Conservation (phyloP, 108 stramenopile species). For the Stephanodiscus triporus region DNA sequence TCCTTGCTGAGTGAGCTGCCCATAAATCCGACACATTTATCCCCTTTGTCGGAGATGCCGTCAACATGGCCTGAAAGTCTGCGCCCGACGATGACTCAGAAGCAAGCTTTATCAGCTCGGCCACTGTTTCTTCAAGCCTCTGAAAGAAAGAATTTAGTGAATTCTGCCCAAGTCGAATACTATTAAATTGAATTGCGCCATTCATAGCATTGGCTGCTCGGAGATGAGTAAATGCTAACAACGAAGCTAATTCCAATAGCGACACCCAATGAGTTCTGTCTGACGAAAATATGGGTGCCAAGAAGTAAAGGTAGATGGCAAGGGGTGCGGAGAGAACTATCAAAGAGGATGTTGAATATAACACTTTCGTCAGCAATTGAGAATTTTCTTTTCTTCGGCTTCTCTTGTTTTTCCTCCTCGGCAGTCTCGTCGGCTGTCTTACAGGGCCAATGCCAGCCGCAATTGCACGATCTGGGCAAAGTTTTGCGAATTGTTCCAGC, state of each 20-base stretch:
- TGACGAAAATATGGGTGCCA: conserved; percentile 3
- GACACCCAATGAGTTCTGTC: conserved; percentile 54
- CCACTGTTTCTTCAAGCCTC: conserved; percentile 46
- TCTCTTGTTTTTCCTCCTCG: conserved; percentile 22
- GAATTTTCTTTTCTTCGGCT: background rate
- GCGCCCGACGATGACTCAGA: conserved; percentile 33
- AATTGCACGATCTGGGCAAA: conserved; percentile 40
- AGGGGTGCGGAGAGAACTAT: conserved; percentile 43
- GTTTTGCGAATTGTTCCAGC: conserved; percentile 54
- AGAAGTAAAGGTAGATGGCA: conserved; percentile 31
- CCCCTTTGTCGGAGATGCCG: conserved; percentile 72
- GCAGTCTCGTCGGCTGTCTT: background rate
- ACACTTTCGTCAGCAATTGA: conserved; percentile 35
- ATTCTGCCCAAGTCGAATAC: conserved; percentile 19
- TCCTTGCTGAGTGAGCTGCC: conserved; percentile 61
- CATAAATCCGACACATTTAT: conserved; percentile 78
- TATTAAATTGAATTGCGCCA: conserved; percentile 35
- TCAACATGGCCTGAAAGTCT: conserved; percentile 59
- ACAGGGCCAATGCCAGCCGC: conserved; percentile 25
- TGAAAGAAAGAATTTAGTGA: conserved; percentile 53
- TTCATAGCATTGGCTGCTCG: conserved; percentile 51
- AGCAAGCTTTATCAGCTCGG: conserved; percentile 49
- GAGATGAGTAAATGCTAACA: conserved; percentile 54
- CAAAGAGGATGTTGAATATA: conserved; percentile 45
- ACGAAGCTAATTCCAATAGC: conserved; percentile 58